Base-by-base conservation (phyloP, 2,329 filamentous ascomycete genomes). In the Colletotrichum tropicale region DNA sequence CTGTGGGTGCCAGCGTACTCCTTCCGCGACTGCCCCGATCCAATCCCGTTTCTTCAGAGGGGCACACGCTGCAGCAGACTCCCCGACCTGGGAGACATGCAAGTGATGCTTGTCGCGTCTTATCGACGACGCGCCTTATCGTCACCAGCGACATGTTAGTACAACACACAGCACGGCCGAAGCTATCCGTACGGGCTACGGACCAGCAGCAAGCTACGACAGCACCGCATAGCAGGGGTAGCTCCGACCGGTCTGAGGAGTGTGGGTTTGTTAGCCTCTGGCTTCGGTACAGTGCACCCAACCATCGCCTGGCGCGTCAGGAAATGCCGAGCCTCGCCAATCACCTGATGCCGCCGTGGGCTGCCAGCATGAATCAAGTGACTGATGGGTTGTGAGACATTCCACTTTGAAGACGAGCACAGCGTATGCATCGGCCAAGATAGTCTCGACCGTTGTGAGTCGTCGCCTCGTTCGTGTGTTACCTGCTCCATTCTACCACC, bases 301-400 rank as follows among this genome's bases (percentile, higher is more conserved):
- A 58, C 71, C 61, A 43, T 38, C 62, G 55, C 30, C 34, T 69
- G n/a, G 66, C 66, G 70, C 58, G 48, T 74, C 65, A 32, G 15
- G 48, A 66, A 76, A 66, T 76, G 72, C 70, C 75, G 74, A 75
- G 70, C 74, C 70, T 77, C 67, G 36, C 67, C 61, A 74, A 71
- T 77, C 76, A 77, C 75, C 76, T 77, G 76, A 77, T 77, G 64
- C 32, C 43, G 26, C 43, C 62, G 36, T 74, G 62, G 74, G 74
- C 60, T 75, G 66, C 66, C 61, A 58, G 58, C 61, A 66, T 74
- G 70, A 77, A 76, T 77, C 76, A 77, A 75, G 76, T 77, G 76
- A 77, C 76, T 69, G 56, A 75, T 61, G 76, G 64, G 26, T n/a
- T 69, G 70, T 77, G 76, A 77, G 74, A 77, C 76, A 77, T 70